Evolutionary conservation across 2,329 filamentous ascomycete genomes (phyloP), one percentile per base, ranked within the genome.

Genomic region (Berkeleyomyces rouxiae): DNA sequence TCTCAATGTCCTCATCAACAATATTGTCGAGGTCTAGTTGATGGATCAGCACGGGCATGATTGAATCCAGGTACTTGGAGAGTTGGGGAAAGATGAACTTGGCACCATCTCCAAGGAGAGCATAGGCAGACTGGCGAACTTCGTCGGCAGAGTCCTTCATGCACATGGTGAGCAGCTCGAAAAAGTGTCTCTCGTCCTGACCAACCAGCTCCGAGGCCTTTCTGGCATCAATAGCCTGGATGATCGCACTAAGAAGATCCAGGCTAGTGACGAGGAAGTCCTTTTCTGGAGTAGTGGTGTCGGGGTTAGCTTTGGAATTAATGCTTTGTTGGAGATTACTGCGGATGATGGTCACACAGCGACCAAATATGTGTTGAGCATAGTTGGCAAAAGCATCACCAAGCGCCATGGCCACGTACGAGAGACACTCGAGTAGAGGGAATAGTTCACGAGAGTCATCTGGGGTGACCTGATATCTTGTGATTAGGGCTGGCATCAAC

Each of bases 211-310:
- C 82, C n/a, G 82, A 79, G 62, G 88, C 88, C 74, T 89, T 86
- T 57, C 81, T 75, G 58, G 81, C 77, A 58, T 89, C 84, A 6
- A 99, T 81, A 1, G 91, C 90, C 72, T 99, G 93, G 63, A 99
- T 88, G 67, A 97, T 89, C 36, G 91, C 87, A 70, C 91, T 96
- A 62, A 99, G 76, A 11, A 99, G 83, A 71, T 99, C 93, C 65
- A 99, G 79, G 69, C 90, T 96, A 39, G 93, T 97, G 58, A 99
- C 87, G 65, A 97, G 78, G 75, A 97, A 99, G 74, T 99, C 93
- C 77, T 96, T 96, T 73, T 97, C 91, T 0, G 93, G 92, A 59
- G 82, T 78, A 64, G 96, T 91, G 46, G 88, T 74, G 7, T 77
- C 76, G 3, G 82, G 76, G 70, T 92, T 88, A 67, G 81, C 82